phyloP scores from a whole-genome alignment of 106 monocot species.

The Apostasia ramifera region DNA sequence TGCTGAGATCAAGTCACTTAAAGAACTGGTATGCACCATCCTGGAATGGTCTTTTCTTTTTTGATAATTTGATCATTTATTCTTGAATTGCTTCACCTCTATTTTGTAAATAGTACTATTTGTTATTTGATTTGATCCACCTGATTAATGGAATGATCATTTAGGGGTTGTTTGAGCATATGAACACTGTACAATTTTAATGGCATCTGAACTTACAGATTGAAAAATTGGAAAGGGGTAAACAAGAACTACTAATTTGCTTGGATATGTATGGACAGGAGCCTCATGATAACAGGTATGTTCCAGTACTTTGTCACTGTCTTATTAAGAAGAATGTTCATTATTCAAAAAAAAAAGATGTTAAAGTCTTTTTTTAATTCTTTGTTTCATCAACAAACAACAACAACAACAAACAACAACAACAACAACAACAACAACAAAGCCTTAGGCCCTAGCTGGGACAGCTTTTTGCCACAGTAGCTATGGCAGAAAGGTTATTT shows the following conservation, averaged over 20 bases:
- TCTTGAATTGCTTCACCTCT: neutral
- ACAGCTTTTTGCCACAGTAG: too few species aligned
- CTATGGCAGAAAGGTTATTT: too few species aligned
- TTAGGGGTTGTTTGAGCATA: neutral
- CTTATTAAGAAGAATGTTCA: neutral
- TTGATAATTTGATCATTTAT: neutral
- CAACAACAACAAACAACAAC: too few species aligned
- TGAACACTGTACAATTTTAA: neutral
- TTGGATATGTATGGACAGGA: conserved; percentile 85
- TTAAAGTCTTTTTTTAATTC: too few species aligned
- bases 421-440: too few species aligned
- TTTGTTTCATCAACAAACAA: too few species aligned
- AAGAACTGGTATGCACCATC: conserved; percentile 43
- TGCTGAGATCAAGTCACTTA: conserved; percentile 61
- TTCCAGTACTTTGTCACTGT: neutral
- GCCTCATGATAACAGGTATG: conserved; percentile 71
- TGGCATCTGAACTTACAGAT: conserved; percentile 35
- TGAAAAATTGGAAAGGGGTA: conserved; percentile 76
- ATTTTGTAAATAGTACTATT: neutral
- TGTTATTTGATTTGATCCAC: conserved; percentile 11
- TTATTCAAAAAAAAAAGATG: too few species aligned
- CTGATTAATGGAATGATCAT: neutral
- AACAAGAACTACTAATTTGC: conserved; percentile 58
- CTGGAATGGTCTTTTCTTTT: conserved; percentile 3
- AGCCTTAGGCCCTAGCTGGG: too few species aligned